Evolutionary conservation across 805 yeast species (phyloP), one percentile per base, ranked within the genome.

Genomic region (Barnettozyma siamensis): DNA sequence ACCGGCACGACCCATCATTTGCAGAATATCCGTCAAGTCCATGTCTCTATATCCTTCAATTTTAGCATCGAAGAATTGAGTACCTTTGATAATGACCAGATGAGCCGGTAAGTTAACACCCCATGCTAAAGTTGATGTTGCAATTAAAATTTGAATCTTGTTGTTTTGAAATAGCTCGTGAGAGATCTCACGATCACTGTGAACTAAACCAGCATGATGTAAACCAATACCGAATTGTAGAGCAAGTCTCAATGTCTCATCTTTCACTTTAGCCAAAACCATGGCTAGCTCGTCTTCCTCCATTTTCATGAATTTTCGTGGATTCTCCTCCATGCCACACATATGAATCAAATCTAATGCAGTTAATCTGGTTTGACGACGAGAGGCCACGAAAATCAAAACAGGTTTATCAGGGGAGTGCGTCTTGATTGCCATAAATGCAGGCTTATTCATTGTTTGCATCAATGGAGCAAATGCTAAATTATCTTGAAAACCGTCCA

Each of bases 101-200:
- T 96, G 97, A 2, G 99, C 99, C 1, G 99, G 99, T 42, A 93
- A 69, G 59, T 93, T 93, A 21, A 93, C 98, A 74, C 99, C 99
- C 99, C 99, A 93, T 0, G 99, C 99, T 46, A 93, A 74, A 1
- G 99, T 93, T 1, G 98, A 95, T 1, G 99, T 93, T 67, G 96
- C 89, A 52, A 94, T 82, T 15, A 93, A 67, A 1, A 93, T 96
- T 44, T 82, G 86, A 44, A 93, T 83, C 2, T 88, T 83, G 35
- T 97, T 97, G 24, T 72, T 68, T 26, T 82, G 70, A 59, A 93
- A 93, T 78, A 91, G 72, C 53, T 77, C 80, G 54, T 93, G 99
- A 0, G 93, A 83, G 43, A 88, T 63, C 57, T 88, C 88, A 54
- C 99, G 75, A 57, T 93, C 99, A 3, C 88, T 68, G 40, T 98